A percentile compares a stretch with the other conserved stretches of the same genome.
These are phyloP conservation scores for Kokia cookei DNA, from an alignment of 441 rosid genomes.

Conservation along the genomic window DNA sequence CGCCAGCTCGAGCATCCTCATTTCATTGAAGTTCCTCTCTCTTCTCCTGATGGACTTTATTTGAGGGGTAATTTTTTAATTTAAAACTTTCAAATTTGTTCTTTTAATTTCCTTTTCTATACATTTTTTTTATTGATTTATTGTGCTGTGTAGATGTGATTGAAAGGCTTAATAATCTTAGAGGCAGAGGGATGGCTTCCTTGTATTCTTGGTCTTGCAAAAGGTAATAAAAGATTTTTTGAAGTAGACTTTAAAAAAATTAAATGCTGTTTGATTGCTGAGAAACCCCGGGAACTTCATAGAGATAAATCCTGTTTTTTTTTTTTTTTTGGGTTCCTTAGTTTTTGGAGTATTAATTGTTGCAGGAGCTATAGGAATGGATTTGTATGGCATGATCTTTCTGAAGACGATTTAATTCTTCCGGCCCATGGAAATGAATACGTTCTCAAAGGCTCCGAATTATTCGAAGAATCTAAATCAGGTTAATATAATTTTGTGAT, in stretches of 20 bases:
- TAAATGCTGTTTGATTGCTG: not conserved
- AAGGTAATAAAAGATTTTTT: conserved; percentile 28
- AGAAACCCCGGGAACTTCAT: not conserved
- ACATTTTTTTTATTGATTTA: not conserved
- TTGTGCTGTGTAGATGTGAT: conserved; percentile 43
- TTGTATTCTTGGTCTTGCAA: conserved; percentile 71
- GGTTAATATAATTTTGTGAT: conserved; percentile 28
- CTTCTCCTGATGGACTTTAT: conserved; percentile 72
- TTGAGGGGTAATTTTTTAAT: conserved; percentile 63
- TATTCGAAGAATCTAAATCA: conserved; percentile 55
- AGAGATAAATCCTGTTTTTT: not conserved
- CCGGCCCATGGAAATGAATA: conserved; percentile 71
- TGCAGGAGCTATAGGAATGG: conserved; percentile 75
- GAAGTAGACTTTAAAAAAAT: not conserved
- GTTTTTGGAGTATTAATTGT: not conserved
- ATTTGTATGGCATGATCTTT: conserved; percentile 74
- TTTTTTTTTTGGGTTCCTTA: not conserved
- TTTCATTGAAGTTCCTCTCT: conserved; percentile 74
- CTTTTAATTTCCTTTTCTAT: not conserved
- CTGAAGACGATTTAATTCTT: conserved; percentile 57
- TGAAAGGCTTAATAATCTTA: conserved; percentile 54
- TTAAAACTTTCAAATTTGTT: not conserved
- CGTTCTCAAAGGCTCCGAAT: conserved; percentile 72
- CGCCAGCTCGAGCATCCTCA: conserved; percentile 98
- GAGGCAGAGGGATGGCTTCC: conserved; percentile 74